Evolutionary conservation across 768 basidiomycete genomes (phyloP), one percentile per base, ranked within the genome.

Genomic region (Dacryopinax primogenitus): DNA sequence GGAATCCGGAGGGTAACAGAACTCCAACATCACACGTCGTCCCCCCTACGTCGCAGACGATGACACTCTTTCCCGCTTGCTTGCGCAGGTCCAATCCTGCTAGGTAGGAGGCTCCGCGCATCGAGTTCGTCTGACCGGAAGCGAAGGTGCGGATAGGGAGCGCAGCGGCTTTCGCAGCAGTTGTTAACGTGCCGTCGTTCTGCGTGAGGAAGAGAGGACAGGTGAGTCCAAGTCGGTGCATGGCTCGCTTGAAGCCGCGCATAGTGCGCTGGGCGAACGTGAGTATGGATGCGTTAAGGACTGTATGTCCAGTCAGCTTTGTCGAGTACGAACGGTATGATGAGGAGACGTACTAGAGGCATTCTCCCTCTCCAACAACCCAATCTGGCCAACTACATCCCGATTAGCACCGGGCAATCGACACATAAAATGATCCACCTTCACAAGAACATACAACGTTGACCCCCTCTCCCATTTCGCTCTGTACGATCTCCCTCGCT

Each of bases 11-110:
- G 0, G 83, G 81, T 47, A 85, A 73, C 12, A 86, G 72, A 61
- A 85, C 81, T 18, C 85, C 85, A 4, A 86, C 81, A 67, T 86
- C 85, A 0, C 83, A 82, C n/a, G 84, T 84, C 0, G 85, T 86
- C 0, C 84, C 85, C 51, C 85, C 86, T 64, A 86, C 77, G 71
- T 86, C 86, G 64, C 83, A 77, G 0, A 86, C 85, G 63, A 84
- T 74, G 37, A 78, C 76, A 66, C 76, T 64, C 72, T 71, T 78
- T 66, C 51, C 71, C 67, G 63, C 68, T 35, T 65, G 66, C 63
- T n/a, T 44, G 44, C 4, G 64, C 3, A 58, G 23, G 51, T 75
- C 76, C 45, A 77, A 72, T 12, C 78, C 79, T 1, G 84, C 80
- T 2, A 86, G 76, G 71, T 82, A 85, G 2, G 81, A 81, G 2